phyloP scores from a whole-genome alignment of 352 stramenopile species.

The Phytophthora fragariae region DNA sequence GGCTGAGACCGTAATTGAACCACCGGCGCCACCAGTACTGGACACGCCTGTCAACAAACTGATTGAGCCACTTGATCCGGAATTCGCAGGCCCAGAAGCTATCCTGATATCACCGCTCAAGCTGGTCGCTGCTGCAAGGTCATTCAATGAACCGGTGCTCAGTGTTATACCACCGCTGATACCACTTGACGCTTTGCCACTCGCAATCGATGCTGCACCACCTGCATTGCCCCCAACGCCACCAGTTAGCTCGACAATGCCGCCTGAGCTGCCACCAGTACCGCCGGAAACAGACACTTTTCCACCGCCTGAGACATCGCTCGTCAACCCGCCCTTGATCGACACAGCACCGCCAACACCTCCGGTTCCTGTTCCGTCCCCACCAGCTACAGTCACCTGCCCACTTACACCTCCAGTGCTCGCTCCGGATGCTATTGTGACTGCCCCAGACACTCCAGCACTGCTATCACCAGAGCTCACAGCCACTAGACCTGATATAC shows the following conservation, averaged over 20 bases:
- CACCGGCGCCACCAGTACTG: constrained; percentile 16
- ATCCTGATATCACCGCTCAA: constrained; percentile 30
- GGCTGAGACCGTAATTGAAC: constrained; percentile 30
- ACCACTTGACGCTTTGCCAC: constrained; percentile 12
- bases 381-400: constrained; percentile 11
- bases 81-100: constrained; percentile 22
- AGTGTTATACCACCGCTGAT: constrained; percentile 9
- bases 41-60: constrained; percentile 19
- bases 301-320: constrained; percentile 3
- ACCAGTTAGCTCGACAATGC: constrained; percentile 10
- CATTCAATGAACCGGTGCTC: constrained; percentile 8
- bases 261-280: constrained; percentile 12
- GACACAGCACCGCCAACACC: constrained; percentile 35
- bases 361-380: background rate
- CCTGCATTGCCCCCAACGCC: constrained; percentile 24
- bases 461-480: constrained; percentile 39
- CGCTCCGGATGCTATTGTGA: constrained; percentile 15
- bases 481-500: constrained; percentile 33
- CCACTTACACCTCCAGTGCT: constrained; percentile 16
- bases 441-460: constrained; percentile 16
- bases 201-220: constrained; percentile 25
- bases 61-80: constrained; percentile 2
- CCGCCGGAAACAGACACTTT: constrained; percentile 10
- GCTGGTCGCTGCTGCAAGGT: constrained; percentile 1
- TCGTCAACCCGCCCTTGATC: constrained; percentile 21